Percentiles rank a stretch among this genome's conserved stretches.
phyloP scores from a whole-genome alignment of 2,329 filamentous ascomycete genomes.

The Cladosporium cucumerinum region DNA sequence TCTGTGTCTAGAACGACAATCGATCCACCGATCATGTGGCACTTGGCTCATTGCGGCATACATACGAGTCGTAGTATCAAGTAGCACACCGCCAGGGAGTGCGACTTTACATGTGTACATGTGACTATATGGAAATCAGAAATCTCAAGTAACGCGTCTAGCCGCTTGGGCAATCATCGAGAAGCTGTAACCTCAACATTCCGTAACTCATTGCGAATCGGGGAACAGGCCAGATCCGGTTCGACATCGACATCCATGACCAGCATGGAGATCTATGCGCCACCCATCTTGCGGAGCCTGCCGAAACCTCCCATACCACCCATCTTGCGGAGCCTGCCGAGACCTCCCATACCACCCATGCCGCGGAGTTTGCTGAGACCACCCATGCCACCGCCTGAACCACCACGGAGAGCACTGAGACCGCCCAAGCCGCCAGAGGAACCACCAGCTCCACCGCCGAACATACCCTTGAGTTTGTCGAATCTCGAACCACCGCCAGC shows the following conservation, averaged over 20 bases:
- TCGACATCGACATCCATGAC: neutral
- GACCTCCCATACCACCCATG: neutral
- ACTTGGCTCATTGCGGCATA: no score
- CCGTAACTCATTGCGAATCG: neutral
- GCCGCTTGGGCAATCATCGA: neutral
- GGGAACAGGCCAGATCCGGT: neutral
- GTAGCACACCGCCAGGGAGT: neutral
- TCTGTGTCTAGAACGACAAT: no score
- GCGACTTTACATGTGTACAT: neutral
- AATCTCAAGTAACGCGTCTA: neutral
- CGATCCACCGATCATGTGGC: no score
- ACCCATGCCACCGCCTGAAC: neutral
- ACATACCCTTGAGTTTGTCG: neutral
- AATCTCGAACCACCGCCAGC: neutral
- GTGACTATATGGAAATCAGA: neutral
- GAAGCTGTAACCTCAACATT: neutral
- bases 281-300: neutral
- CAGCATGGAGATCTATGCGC: neutral
- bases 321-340: neutral
- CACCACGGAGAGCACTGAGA: neutral
- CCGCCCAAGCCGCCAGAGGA: neutral
- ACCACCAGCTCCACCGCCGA: neutral
- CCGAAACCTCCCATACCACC: neutral
- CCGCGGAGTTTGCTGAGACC: neutral
- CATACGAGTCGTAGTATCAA: neutral